These are phyloP conservation scores for Penicillium simplicissimum DNA, from an alignment of 495 filamentous ascomycete species.

Conservation along the genomic window DNA sequence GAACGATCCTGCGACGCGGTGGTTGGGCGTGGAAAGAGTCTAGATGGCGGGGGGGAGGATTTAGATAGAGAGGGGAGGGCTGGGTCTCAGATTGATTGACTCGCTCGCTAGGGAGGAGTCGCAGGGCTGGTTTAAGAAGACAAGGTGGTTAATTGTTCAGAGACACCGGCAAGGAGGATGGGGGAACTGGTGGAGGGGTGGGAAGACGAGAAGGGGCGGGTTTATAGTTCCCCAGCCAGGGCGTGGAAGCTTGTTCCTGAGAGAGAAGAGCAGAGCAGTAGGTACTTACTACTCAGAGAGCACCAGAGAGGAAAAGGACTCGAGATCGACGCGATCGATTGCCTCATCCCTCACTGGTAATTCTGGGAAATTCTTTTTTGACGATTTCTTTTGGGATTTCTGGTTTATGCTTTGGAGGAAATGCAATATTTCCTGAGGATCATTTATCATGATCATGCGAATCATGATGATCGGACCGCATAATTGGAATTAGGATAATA, in stretches of 20 bases:
- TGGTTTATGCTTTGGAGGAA: not conserved
- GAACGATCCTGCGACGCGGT: constrained; percentile 27
- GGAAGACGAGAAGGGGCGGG: constrained; percentile 16
- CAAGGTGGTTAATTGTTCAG: not conserved
- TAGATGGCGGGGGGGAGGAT: constrained; percentile 1
- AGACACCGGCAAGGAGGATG: constrained; percentile 21
- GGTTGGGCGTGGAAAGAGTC: constrained; percentile 3
- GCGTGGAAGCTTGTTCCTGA: constrained; percentile 15
- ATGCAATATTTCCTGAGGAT: not conserved
- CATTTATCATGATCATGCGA: constrained; percentile 5
- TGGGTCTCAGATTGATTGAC: constrained; percentile 37
- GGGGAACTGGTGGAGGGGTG: not conserved
- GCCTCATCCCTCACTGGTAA: constrained; percentile 34
- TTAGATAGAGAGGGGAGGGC: constrained; percentile 11
- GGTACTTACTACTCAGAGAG: too few relatives aligned
- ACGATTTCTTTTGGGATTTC: not conserved
- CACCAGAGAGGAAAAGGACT: not conserved
- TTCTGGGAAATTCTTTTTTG: constrained; percentile 13
- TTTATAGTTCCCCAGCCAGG: constrained; percentile 22
- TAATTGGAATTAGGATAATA: not conserved
- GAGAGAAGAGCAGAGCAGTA: not conserved
- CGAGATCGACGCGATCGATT: constrained; percentile 28
- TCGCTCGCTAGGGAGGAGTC: constrained; percentile 5
- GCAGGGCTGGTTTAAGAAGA: constrained; percentile 30
- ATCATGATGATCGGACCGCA: constrained; percentile 5